Evolutionary conservation across 768 basidiomycete species (phyloP), one percentile per base, ranked within the genome.

Genomic region (Suillus subaureus): DNA sequence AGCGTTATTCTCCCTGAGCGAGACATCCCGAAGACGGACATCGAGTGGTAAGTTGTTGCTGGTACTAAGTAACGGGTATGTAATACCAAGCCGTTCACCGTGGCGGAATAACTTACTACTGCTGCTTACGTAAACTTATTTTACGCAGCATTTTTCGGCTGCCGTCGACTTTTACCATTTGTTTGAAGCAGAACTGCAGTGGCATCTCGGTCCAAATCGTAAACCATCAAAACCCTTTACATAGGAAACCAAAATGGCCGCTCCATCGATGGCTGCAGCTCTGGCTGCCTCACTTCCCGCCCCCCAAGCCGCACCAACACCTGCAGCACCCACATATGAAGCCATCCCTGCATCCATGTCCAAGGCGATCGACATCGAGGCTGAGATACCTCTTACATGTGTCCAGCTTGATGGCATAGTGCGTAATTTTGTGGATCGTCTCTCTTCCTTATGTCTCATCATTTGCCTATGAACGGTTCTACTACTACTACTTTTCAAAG

Each of bases 291-390:
- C 91, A 31, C 80, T 92, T 35, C 91, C 93, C 56, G 65, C 81
- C 18, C 87, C 89, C 13, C 79, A 85, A 57, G 78, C 89, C 31
- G 83, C 87, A 12, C 85, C 88, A 11, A 80, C 83, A 16, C 87
- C 90, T 18, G 83, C 83, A 65, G 85, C 86, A 12, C 88, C 90
- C 21, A 86, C 84, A 33, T 89, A 93, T 79, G 94, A 96, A 78
- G 89, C 89, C 52, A 93, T 97, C 67, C 96, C 96, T 21, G 86
- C 94, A 6, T 92, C 94, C 67, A 94, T 97, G 92, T 87, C 94
- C 54, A 95, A 93, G 75, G 90, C 89, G 61, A 89, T 98, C 75
- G 96, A 98, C 79, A 91, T 95, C 69, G 96, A 97, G 80, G 95
- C 90, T 52, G 90, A 93, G 70, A 93, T 96, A 71, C 86, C 92